Evolutionary conservation across 768 basidiomycete species (phyloP).

Genomic region (Kwoniella dendrophila): DNA sequence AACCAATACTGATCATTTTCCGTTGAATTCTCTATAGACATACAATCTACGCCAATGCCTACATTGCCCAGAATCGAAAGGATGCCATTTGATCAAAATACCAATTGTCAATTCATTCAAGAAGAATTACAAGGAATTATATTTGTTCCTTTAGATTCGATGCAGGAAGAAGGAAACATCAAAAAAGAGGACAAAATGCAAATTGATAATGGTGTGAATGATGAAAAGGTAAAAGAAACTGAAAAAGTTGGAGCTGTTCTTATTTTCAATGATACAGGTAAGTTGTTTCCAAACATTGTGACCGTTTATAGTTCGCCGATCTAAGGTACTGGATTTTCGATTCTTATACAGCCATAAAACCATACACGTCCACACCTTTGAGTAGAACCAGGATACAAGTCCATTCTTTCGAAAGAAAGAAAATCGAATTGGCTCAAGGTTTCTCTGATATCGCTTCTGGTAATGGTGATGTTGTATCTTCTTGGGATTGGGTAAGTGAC

Average conservation of each 20-base stretch:
- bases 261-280: conserved; percentile 27
- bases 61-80: conserved; percentile 12
- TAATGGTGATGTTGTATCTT: conserved; percentile 7
- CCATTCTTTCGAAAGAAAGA: conserved; percentile 27
- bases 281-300: background rate
- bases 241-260: conserved; percentile 24
- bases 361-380: background rate
- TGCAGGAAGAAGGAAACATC: background rate
- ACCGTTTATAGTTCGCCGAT: too few relatives aligned
- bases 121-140: conserved; percentile 28
- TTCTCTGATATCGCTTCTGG: conserved; percentile 34
- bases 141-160: conserved; percentile 12
- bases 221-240: background rate
- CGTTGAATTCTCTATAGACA: conserved; percentile 6
- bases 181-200: background rate
- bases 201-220: conserved; percentile 3
- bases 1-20: background rate
- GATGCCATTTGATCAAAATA: background rate
- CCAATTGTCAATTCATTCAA: background rate
- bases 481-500: conserved; percentile 43
- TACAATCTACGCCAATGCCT: conserved; percentile 34
- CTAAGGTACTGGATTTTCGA: background rate
- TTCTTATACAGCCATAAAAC: background rate
- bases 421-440: conserved; percentile 34
- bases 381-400: conserved; percentile 18